Conservation (phyloP, 2,329 filamentous ascomycete genomes). For the Leptographium lundbergii region DNA sequence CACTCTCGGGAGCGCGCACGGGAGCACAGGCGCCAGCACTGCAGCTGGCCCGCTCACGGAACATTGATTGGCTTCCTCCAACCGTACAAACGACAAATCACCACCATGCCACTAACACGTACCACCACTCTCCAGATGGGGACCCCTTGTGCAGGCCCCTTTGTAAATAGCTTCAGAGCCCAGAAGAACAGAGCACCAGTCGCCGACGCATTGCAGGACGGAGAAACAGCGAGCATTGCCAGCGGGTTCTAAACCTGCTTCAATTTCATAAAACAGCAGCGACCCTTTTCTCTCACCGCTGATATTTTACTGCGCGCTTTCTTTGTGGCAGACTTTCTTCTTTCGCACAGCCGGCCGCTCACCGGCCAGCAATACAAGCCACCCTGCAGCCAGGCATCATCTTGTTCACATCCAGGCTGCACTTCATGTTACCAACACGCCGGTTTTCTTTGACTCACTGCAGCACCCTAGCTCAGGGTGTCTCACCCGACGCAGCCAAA, state of each 20-base stretch:
- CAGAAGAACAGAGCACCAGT: not conserved
- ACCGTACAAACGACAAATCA: not conserved
- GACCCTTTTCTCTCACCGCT: not conserved
- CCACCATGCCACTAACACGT: too few species aligned
- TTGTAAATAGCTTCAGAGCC: too few species aligned
- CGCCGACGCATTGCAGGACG: not conserved
- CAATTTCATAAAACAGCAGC: not conserved
- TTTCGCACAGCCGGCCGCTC: not conserved
- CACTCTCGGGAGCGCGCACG: not conserved
- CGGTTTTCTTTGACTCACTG: not conserved
- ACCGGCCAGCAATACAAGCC: not conserved
- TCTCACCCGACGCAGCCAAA: not conserved
- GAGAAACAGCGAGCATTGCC: not conserved
- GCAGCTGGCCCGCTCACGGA: not conserved
- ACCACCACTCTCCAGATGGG: too few species aligned
- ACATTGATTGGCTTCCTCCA: not conserved
- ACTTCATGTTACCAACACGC: not conserved
- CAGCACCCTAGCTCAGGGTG: not conserved
- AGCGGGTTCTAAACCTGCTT: not conserved
- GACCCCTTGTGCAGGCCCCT: not conserved
- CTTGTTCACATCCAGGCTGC: not conserved
- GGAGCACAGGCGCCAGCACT: not conserved
- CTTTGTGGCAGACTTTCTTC: not conserved
- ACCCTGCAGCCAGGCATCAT: not conserved
- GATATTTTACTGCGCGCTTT: not conserved